Evolutionary conservation across 345 rosid species (phyloP).

Genomic region (Arabis alpina): DNA sequence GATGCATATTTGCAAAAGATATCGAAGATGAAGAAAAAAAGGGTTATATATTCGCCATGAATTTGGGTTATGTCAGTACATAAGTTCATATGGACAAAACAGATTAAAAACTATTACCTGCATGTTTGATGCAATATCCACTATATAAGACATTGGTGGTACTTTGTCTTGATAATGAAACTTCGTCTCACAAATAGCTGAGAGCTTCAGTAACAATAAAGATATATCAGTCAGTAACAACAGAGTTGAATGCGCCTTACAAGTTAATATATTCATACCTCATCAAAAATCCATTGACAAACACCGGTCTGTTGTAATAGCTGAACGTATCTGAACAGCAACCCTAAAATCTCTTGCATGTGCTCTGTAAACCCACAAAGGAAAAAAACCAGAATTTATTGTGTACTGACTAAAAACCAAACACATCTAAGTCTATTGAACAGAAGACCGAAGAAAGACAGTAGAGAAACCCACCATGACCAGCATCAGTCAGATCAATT

Average conservation of each 20-base stretch:
- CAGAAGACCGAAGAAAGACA: slow-evolving; percentile 13
- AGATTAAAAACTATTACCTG: slow-evolving; percentile 48
- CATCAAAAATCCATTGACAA: slow-evolving; percentile 94
- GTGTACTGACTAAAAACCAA: slow-evolving; percentile 33
- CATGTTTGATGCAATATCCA: slow-evolving; percentile 61
- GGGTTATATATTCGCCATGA: slow-evolving; percentile 13
- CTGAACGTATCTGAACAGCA: slow-evolving; percentile 78
- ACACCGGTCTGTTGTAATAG: slow-evolving; percentile 79
- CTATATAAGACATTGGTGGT: slow-evolving; percentile 67
- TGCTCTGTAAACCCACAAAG: slow-evolving; percentile 61
- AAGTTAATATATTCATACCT: slow-evolving; percentile 55
- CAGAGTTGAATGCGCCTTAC: too few relatives aligned
- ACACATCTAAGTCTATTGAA: slow-evolving; percentile 15
- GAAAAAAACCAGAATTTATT: background rate
- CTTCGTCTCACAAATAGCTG: slow-evolving; percentile 78
- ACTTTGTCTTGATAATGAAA: slow-evolving; percentile 89
- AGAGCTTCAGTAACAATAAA: slow-evolving; percentile 65
- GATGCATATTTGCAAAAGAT: slow-evolving; percentile 35
- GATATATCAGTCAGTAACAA: slow-evolving; percentile 18
- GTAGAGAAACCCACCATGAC: slow-evolving; percentile 67
- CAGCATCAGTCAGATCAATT: slow-evolving; percentile 88
- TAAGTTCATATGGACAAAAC: too few relatives aligned
- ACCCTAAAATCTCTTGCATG: slow-evolving; percentile 76
- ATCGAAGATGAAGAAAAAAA: slow-evolving; percentile 6
- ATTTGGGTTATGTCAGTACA: background rate